Conservation (phyloP, 345 rosid genomes). For the Eucalyptus polybractea region DNA sequence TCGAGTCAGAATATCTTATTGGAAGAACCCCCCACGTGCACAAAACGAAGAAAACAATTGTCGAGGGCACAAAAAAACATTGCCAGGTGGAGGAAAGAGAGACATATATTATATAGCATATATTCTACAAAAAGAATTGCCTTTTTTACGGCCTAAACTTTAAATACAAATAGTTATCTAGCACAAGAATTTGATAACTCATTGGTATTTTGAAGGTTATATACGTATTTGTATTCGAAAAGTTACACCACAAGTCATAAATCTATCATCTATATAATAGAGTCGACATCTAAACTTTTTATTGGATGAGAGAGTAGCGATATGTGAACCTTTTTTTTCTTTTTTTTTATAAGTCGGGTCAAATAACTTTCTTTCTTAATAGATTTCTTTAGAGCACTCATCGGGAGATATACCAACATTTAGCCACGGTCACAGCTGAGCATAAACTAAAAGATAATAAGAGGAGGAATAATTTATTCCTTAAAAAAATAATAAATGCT, state of each 20-base stretch:
- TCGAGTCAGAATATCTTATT: not conserved
- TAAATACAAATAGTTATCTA: not conserved
- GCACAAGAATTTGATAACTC: not conserved
- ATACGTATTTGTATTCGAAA: not conserved
- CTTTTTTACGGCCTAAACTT: not conserved
- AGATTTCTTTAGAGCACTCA: not conserved
- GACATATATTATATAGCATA: not conserved
- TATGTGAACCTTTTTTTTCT: not conserved
- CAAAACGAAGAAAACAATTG: not conserved
- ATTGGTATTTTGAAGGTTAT: not conserved
- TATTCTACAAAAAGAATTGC: not conserved
- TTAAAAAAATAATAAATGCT: not conserved
- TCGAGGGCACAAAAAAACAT: not conserved
- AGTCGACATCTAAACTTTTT: not conserved
- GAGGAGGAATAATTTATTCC: not conserved
- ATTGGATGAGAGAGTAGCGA: not conserved
- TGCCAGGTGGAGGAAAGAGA: not conserved
- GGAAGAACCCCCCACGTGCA: not conserved
- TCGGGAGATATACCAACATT: not conserved
- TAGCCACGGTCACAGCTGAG: not conserved
- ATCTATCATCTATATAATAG: not conserved
- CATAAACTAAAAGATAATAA: not conserved
- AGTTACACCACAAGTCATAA: not conserved
- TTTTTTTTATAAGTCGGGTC: not conserved
- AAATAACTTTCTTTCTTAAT: not conserved